Evolutionary conservation across 306 rosid species (phyloP).

Genomic region (Trichosanthes cucumerina): DNA sequence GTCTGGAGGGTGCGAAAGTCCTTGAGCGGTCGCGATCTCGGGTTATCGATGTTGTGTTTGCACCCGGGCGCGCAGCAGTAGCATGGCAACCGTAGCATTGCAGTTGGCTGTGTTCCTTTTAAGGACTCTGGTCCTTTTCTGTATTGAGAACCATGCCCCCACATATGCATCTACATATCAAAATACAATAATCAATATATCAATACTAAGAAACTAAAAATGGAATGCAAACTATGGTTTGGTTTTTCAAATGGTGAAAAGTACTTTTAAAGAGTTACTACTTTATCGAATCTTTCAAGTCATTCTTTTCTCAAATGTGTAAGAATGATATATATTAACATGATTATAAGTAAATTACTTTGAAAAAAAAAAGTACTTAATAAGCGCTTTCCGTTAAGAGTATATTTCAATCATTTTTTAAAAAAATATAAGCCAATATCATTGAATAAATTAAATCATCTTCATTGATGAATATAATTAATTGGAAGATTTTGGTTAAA

Average conservation of each 20-base stretch:
- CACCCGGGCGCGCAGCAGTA: constrained; percentile 55
- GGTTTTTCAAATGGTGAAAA: not conserved
- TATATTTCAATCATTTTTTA: too few relatives aligned
- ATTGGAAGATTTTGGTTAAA: not conserved
- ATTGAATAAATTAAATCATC: too few relatives aligned
- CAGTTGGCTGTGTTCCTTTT: constrained; percentile 45
- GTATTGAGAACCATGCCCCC: constrained; percentile 80
- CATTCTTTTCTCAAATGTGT: not conserved
- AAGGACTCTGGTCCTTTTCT: constrained; percentile 54
- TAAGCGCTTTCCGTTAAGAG: too few relatives aligned
- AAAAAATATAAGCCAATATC: too few relatives aligned
- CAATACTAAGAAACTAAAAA: not conserved
- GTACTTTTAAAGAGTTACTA: not conserved
- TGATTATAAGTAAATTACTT: too few relatives aligned
- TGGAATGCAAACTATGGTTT: not conserved
- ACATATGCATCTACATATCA: constrained; percentile 54
- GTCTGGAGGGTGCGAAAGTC: constrained; percentile 67
- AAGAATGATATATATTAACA: too few relatives aligned
- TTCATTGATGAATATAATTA: not conserved
- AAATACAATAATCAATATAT: not conserved
- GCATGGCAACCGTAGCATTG: constrained; percentile 55
- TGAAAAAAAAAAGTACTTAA: too few relatives aligned
- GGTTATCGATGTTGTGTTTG: constrained; percentile 61
- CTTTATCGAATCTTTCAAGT: not conserved
- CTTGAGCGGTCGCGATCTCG: constrained; percentile 45